phyloP scores from a whole-genome alignment of 495 filamentous ascomycete genomes.

The Amorphotheca resinae region DNA sequence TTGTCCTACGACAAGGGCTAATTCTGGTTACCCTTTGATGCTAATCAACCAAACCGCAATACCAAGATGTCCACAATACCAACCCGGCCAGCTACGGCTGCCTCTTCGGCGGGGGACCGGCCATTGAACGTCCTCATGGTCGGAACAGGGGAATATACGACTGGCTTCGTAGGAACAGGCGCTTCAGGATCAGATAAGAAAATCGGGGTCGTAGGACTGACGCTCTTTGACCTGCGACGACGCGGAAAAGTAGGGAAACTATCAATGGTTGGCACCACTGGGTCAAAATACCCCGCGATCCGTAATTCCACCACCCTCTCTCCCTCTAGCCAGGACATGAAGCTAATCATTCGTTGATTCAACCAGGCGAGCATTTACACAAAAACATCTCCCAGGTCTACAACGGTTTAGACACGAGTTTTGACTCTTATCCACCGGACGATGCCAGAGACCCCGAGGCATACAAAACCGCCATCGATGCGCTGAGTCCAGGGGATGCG shows the following conservation, averaged over 20 bases:
- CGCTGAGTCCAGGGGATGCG: constrained; percentile 66
- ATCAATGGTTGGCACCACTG: constrained; percentile 82
- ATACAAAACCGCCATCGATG: constrained; percentile 85
- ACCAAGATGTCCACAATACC: too few relatives aligned
- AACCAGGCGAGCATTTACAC: constrained; percentile 65
- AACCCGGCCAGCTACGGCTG: too few relatives aligned
- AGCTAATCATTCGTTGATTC: too few relatives aligned
- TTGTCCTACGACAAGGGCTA: background rate
- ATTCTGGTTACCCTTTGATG: too few relatives aligned
- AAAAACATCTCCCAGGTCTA: constrained; percentile 83
- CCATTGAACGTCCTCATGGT: constrained; percentile 87
- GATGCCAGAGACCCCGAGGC: constrained; percentile 60
- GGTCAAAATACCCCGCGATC: constrained; percentile 81
- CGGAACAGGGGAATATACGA: constrained; percentile 93
- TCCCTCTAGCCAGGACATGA: too few relatives aligned
- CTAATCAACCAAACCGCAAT: too few relatives aligned
- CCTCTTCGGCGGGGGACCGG: constrained; percentile 22
- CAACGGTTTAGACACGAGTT: constrained; percentile 74
- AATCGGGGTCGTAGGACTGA: constrained; percentile 82
- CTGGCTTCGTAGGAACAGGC: constrained; percentile 70
- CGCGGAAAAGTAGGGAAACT: constrained; percentile 79
- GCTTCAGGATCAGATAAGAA: constrained; percentile 81
- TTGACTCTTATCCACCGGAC: constrained; percentile 69
- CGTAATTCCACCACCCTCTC: constrained; percentile 37
- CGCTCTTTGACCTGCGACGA: constrained; percentile 77